Evolutionary conservation across 768 basidiomycete species (phyloP).

Genomic region (Mycena maculata): DNA sequence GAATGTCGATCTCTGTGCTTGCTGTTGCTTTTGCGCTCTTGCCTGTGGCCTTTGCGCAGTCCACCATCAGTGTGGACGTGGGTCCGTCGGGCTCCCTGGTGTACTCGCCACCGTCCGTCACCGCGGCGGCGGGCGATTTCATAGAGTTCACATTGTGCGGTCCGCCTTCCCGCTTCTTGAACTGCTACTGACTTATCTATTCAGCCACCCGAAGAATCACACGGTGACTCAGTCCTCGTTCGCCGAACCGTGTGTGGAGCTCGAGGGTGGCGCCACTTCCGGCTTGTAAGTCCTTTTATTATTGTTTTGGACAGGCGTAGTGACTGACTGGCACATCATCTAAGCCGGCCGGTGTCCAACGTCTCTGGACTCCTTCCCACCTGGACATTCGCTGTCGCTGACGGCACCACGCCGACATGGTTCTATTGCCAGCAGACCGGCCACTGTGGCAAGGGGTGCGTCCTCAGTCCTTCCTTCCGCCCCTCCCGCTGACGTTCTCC

Average conservation of each 20-base stretch:
- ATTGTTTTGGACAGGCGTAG: not conserved
- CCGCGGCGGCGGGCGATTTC: conserved; percentile 32
- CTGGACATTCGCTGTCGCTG: conserved; percentile 38
- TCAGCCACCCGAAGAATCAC: conserved; percentile 43
- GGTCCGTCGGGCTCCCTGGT: conserved; percentile 30
- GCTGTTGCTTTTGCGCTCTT: conserved; percentile 18
- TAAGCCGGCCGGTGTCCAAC: conserved; percentile 33
- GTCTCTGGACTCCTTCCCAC: conserved; percentile 24
- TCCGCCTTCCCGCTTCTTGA: no score
- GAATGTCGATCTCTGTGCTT: conserved; percentile 4
- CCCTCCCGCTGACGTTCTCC: no score
- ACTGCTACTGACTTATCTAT: no score
- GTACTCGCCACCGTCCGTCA: conserved; percentile 36
- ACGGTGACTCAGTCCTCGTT: conserved; percentile 51
- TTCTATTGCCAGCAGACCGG: conserved; percentile 43
- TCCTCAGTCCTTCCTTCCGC: no score
- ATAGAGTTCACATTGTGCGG: conserved; percentile 38
- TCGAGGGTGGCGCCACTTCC: conserved; percentile 39
- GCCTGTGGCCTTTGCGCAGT: conserved; percentile 23
- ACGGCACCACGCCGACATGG: conserved; percentile 40
- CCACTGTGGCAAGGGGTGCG: conserved; percentile 38
- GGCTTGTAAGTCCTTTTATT: conserved; percentile 37
- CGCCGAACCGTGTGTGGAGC: conserved; percentile 43
- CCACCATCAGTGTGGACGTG: conserved; percentile 32
- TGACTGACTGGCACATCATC: not conserved